Evolutionary conservation across 305 asterid species (phyloP), one percentile per base, ranked within the genome.

Genomic region (Salvia sclarea): DNA sequence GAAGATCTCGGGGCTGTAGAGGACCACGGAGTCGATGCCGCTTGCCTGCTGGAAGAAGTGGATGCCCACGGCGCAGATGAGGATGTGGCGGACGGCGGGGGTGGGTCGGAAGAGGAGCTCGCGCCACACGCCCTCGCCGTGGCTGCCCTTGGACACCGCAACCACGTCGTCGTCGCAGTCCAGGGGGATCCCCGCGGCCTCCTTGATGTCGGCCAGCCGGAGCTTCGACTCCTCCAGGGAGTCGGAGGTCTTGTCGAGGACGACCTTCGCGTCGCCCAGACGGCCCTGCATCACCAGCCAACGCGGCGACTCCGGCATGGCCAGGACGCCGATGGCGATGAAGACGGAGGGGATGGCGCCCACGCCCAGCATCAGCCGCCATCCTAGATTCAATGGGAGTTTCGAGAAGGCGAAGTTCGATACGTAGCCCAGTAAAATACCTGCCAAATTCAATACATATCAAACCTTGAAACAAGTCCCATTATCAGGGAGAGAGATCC

Each of bases 271-370:
- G 0, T 88, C 95, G 6, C 88, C 91, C 18, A 91, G 85, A 6
- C 95, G 88, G 25, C 97, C 97, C 45, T 88, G 94, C 89, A 90
- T 82, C 11, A 90, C 88, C 7, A 90, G 96, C 97, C 97, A 90
- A 5, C 97, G 94, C 1, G 96, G 97, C 0, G 97, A 91, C 75
- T 91, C 96, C 12, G 97, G 97, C 97, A 90, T 90, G 60, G 81
- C 79, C 49, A 91, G 81, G 13, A 91, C 88, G 22, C 82, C 82
- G 0, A 85, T 0, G 45, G 92, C 87, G 16, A 91, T 59, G 81
- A 91, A 75, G 2, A 85, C 73, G 3, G 96, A 84, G 6, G 91
- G 97, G 8, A 88, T 6, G 1, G 96, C 96, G 7, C 92, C 95
- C 0, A 91, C 62, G 10, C 97, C 97, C 1, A 91, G 92, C 97